These are phyloP conservation scores for Mycocentrospora acerina DNA, from an alignment of 2,329 filamentous ascomycete species.

Conservation along the genomic window DNA sequence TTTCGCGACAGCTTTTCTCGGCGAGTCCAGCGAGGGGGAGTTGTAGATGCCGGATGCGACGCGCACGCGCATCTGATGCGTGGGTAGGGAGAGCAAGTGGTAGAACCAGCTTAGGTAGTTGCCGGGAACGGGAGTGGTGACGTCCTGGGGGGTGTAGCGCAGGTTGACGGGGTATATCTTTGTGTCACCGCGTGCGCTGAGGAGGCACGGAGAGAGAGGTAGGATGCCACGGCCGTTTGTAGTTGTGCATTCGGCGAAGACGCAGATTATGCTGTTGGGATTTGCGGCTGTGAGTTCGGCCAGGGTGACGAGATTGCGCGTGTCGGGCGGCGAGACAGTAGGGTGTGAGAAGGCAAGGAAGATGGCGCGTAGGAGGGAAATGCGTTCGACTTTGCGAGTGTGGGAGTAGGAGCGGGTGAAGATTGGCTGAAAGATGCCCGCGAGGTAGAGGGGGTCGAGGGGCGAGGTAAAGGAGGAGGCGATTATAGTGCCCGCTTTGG, in stretches of 20 bases:
- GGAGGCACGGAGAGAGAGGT: conserved; percentile 75
- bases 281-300: conserved; percentile 62
- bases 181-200: conserved; percentile 65
- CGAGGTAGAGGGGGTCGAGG: conserved; percentile 89
- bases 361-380: conserved; percentile 76
- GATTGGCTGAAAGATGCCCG: conserved; percentile 93
- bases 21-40: conserved; percentile 24
- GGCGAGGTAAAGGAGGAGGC: conserved; percentile 90
- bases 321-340: conserved; percentile 34
- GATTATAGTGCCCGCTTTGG: conserved; percentile 77
- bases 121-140: conserved; percentile 85
- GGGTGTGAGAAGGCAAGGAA: conserved; percentile 69
- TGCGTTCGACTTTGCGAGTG: conserved; percentile 70
- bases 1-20: conserved; percentile 11
- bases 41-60: conserved; percentile 73
- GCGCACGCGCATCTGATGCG: conserved; percentile 85
- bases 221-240: conserved; percentile 91
- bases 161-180: conserved; percentile 90
- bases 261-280: conserved; percentile 74
- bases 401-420: conserved; percentile 84
- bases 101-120: conserved; percentile 75
- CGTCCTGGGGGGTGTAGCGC: conserved; percentile 83
- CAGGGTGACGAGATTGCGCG: conserved; percentile 40
- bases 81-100: conserved; percentile 80
- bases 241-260: conserved; percentile 93